Conservation (phyloP, 305 asterid genomes). For the Ajuga reptans region DNA sequence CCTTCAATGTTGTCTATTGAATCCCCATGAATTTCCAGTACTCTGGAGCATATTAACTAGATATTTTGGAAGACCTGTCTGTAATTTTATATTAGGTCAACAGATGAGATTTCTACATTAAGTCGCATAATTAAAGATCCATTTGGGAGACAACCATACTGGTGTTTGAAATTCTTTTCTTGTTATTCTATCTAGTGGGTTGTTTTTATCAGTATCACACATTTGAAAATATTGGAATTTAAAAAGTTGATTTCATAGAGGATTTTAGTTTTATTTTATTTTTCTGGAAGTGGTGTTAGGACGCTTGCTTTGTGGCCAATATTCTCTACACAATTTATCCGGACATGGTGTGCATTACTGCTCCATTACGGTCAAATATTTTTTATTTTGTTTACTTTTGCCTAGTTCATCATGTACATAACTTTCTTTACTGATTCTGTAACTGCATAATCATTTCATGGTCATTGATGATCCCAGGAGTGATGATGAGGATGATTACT, state of each 20-base stretch:
- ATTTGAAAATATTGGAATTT: not conserved
- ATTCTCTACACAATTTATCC: not conserved
- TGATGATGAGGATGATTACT: conserved; percentile 70
- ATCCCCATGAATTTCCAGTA: not conserved
- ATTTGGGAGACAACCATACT: conserved; percentile 9
- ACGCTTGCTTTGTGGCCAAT: not conserved
- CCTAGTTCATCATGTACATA: not conserved
- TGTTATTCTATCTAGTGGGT: not conserved
- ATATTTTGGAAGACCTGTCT: not conserved
- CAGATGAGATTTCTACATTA: not conserved
- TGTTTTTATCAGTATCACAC: not conserved
- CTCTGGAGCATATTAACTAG: not conserved
- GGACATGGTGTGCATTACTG: not conserved
- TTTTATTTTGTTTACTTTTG: not conserved
- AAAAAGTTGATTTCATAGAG: not conserved
- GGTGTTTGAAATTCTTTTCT: not conserved
- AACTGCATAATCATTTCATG: conserved; percentile 12
- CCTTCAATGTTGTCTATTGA: not conserved
- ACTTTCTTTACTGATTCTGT: conserved; percentile 10
- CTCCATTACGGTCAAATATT: not conserved
- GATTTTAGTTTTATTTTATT: not conserved
- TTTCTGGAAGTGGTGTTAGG: not conserved
- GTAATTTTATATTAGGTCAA: not conserved
- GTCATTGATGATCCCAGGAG: conserved; percentile 44
- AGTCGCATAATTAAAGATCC: not conserved